Conservation (phyloP, 2,329 filamentous ascomycete species). For the Paramyrothecium roridum region DNA sequence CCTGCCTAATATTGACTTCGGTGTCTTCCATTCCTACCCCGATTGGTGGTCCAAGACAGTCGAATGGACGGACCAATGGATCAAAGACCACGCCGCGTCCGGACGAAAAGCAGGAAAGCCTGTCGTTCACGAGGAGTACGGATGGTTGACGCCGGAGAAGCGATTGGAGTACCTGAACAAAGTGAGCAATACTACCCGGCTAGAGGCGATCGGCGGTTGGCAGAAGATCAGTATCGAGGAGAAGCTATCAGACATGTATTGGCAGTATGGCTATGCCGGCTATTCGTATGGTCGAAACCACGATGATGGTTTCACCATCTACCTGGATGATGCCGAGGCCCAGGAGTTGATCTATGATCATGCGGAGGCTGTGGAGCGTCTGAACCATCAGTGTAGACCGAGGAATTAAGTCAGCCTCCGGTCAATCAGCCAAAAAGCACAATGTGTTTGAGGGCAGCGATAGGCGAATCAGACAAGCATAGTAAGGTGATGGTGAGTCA, state of each 20-base stretch:
- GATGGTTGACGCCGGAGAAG: conserved; percentile 43
- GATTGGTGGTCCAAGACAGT: conserved; percentile 55
- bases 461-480: too few species aligned
- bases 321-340: conserved; percentile 46
- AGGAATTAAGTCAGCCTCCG: not conserved
- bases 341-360: conserved; percentile 40
- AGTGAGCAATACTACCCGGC: conserved; percentile 37
- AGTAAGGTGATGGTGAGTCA: too few species aligned
- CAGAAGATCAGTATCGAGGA: conserved; percentile 44
- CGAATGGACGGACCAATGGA: conserved; percentile 51
- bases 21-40: conserved; percentile 53
- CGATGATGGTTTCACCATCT: conserved; percentile 56
- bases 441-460: too few species aligned
- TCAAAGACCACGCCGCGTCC: conserved; percentile 48
- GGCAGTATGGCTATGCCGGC: conserved; percentile 50
- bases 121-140: conserved; percentile 37
- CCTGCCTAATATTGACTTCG: conserved; percentile 48
- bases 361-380: conserved; percentile 33
- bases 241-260: conserved; percentile 51
- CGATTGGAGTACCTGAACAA: conserved; percentile 38
- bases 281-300: conserved; percentile 53
- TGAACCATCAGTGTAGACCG: not conserved
- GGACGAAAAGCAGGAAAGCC: conserved; percentile 41
- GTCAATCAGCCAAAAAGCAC: too few species aligned
- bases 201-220: conserved; percentile 45